Evolutionary conservation across 2,329 filamentous ascomycete species (phyloP).

Genomic region (Fusarium pseudoanthophilum): DNA sequence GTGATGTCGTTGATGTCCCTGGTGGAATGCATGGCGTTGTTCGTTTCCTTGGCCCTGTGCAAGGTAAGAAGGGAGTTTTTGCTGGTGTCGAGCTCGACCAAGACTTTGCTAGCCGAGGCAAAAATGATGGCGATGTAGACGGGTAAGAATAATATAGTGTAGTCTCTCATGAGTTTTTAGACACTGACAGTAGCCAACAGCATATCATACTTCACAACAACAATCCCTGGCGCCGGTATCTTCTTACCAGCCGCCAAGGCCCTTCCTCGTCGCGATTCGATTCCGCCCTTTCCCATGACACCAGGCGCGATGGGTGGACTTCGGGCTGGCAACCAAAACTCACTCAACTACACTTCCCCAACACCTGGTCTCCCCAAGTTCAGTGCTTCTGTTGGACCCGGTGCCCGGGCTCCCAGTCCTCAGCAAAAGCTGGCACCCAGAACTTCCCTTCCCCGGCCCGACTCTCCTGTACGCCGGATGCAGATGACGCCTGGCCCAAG

Average conservation of each 20-base stretch:
- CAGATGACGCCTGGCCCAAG: conserved; percentile 70
- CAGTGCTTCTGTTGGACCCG: conserved; percentile 86
- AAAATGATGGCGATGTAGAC: conserved; percentile 96
- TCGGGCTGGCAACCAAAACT: conserved; percentile 65
- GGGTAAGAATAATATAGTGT: conserved; percentile 68
- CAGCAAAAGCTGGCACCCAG: conserved; percentile 73
- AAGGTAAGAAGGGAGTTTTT: conserved; percentile 90
- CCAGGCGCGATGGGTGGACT: conserved; percentile 73
- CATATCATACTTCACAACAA: conserved; percentile 83
- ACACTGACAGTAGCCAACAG: conserved; percentile 50
- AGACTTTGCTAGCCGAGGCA: conserved; percentile 84
- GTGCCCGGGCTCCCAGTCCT: conserved; percentile 74
- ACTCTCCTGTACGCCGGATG: conserved; percentile 81
- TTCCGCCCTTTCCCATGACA: conserved; percentile 69
- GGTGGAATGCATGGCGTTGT: conserved; percentile 92
- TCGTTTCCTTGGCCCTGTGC: conserved; percentile 87
- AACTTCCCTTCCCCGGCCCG: conserved; percentile 84
- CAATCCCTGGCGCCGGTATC: conserved; percentile 84
- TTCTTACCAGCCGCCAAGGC: conserved; percentile 91
- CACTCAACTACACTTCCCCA: conserved; percentile 71
- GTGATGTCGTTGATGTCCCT: conserved; percentile 89
- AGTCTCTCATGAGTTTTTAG: neutral
- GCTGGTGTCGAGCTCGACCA: conserved; percentile 88
- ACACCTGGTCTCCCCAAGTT: conserved; percentile 79
- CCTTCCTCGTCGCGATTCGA: conserved; percentile 72